These are phyloP conservation scores for Candida sp. DNA, from an alignment of 1,139 yeast species.

Conservation along the genomic window DNA sequence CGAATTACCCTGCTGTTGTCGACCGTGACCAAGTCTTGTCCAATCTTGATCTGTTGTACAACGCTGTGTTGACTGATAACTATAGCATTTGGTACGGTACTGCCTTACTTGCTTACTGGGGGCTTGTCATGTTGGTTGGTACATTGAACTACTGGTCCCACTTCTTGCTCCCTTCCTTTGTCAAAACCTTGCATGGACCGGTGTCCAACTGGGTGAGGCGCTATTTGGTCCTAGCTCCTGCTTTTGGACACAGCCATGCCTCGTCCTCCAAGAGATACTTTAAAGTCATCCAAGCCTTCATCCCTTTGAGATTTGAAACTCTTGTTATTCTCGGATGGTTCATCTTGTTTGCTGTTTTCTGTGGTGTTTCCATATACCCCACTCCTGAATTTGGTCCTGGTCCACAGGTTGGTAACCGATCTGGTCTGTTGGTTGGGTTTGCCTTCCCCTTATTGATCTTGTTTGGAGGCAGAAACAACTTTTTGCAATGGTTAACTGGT, in stretches of 20 bases:
- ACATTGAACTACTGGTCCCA: conserved; percentile 22
- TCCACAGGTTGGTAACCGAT: conserved; percentile 25
- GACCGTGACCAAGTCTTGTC: conserved; percentile 14
- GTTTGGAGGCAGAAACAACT: conserved; percentile 29
- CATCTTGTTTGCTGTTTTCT: conserved; percentile 15
- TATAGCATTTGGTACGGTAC: conserved; percentile 17
- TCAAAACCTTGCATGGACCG: conserved; percentile 11
- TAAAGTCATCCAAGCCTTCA: conserved; percentile 5
- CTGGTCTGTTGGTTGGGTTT: conserved; percentile 25
- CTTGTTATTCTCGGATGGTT: conserved; percentile 15
- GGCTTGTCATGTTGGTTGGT: conserved; percentile 21
- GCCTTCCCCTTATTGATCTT: conserved; percentile 25
- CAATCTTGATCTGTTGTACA: conserved; percentile 1
- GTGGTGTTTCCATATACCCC: conserved; percentile 16
- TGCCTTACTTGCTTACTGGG: conserved; percentile 24
- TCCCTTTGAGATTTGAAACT: conserved; percentile 28
- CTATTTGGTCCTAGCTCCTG: conserved; percentile 15
- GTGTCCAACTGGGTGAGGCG: conserved; percentile 14
- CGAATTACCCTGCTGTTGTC: conserved; percentile 35
- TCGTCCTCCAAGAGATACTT: not conserved
- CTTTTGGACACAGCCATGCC: conserved; percentile 12
- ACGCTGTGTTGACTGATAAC: conserved; percentile 7
- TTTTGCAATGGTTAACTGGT: conserved; percentile 29
- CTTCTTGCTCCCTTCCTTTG: conserved; percentile 18
- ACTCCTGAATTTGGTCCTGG: conserved; percentile 15